Base-by-base conservation (phyloP, 164 flowering plant genomes). In the Magnolia sinica region DNA sequence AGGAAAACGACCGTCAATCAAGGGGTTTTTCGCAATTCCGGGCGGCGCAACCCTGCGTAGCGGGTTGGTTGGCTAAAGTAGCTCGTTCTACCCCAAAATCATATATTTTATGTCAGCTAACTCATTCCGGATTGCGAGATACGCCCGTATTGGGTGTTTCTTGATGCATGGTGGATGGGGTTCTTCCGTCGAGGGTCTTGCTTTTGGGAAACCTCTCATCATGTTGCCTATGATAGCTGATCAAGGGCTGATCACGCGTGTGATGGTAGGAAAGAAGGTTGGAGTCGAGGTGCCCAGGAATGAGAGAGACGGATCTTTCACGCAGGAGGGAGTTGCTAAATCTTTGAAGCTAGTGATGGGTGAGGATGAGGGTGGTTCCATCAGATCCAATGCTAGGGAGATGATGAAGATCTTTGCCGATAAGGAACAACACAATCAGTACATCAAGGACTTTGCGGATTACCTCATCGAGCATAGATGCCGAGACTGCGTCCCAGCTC, bases 101-200 rank as follows among this genome's bases (percentile, higher is more conserved):
- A n/a, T n/a, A n/a, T n/a, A n/a, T n/a, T n/a, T n/a, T n/a, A n/a
- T n/a, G n/a, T n/a, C n/a, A n/a, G n/a, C n/a, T n/a, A n/a, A n/a
- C n/a, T n/a, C n/a, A n/a, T n/a, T n/a, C n/a, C n/a, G n/a, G n/a
- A n/a, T n/a, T n/a, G n/a, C n/a, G n/a, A n/a, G n/a, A n/a, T n/a
- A n/a, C n/a, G n/a, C n/a, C n/a, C n/a, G n/a, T n/a, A n/a, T n/a
- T n/a, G n/a, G n/a, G n/a, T n/a, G n/a, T 2, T 82, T 87, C 74
- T 73, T 87, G 81, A 82, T 81, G 19, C 88, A 88, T 52, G 80
- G 83, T 10, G 90, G 89, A 4, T 86, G 88, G 88, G 80, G 85
- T 59, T 87, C 89, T 0, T 59, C 82, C 0, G 79, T 86, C 4
- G 91, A 88, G 78, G 85, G 71, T 8, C 76, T 87, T 23, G 72